Conservation (phyloP, 2,329 filamentous ascomycete species). For the Penicillium sp. region DNA sequence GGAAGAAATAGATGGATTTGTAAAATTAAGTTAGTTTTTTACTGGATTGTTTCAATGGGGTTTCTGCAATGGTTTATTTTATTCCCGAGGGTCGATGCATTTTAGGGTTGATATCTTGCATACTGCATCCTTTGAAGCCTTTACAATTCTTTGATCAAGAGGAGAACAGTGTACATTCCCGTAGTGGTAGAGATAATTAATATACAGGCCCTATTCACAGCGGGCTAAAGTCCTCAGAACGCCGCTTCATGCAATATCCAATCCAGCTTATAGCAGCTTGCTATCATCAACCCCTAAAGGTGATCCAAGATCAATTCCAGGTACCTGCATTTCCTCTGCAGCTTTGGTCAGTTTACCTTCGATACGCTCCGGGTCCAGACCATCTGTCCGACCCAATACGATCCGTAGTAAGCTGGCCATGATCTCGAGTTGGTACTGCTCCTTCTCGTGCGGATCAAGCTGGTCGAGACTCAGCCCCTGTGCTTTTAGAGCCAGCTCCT, state of each 20-base stretch:
- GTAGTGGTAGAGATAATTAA: conserved; percentile 3
- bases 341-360: conserved; percentile 33
- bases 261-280: conserved; percentile 20
- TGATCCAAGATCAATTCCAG: conserved; percentile 31
- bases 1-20: conserved; percentile 40
- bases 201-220: conserved; percentile 9
- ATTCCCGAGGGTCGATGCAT: neutral
- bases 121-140: neutral
- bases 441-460: conserved; percentile 35
- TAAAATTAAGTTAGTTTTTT: conserved; percentile 10
- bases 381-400: conserved; percentile 36
- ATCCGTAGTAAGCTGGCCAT: conserved; percentile 40
- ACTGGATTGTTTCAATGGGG: conserved; percentile 1
- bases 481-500: conserved; percentile 29
- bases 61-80: conserved; percentile 3
- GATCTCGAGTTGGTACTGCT: conserved; percentile 42
- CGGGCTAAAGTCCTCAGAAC: conserved; percentile 4
- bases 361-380: conserved; percentile 25
- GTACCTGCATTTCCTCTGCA: conserved; percentile 38
- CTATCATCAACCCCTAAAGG: conserved; percentile 26
- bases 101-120: conserved; percentile 1
- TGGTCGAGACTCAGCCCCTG: conserved; percentile 34
- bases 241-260: conserved; percentile 13
- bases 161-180: conserved; percentile 8
- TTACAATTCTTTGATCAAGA: neutral